These are phyloP conservation scores for Pleurotus cornucopiae DNA, from an alignment of 768 basidiomycete genomes.

Conservation along the genomic window DNA sequence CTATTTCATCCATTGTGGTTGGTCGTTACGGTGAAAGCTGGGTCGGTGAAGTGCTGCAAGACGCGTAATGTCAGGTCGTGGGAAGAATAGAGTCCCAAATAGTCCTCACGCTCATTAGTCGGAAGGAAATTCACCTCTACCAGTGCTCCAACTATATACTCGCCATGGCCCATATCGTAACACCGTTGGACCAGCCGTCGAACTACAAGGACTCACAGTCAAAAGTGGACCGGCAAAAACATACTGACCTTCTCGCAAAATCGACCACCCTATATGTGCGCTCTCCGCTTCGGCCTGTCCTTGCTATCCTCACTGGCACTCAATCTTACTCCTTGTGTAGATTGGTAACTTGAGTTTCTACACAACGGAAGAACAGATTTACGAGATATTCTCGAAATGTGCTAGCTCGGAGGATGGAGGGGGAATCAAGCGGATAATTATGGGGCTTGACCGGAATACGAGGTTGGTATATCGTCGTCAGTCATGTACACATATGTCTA, in stretches of 20 bases:
- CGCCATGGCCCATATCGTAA: conserved; percentile 81
- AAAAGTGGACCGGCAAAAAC: conserved; percentile 72
- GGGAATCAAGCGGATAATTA: conserved; percentile 90
- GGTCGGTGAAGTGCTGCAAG: not conserved
- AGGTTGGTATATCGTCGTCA: conserved; percentile 40
- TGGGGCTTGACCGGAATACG: conserved; percentile 90
- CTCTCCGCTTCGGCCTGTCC: conserved; percentile 16
- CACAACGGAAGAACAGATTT: conserved; percentile 95
- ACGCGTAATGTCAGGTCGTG: conserved; percentile 6
- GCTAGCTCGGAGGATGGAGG: conserved; percentile 82
- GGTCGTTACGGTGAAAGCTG: conserved; percentile 1
- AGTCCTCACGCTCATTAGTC: no score
- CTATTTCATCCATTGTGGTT: conserved; percentile 79
- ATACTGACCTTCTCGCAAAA: conserved; percentile 75
- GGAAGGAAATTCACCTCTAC: no score
- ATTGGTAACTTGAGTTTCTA: conserved; percentile 92
- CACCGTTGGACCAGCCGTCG: conserved; percentile 86
- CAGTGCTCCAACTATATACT: not conserved
- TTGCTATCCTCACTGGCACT: conserved; percentile 1
- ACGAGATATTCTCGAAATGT: conserved; percentile 89
- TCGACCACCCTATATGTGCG: conserved; percentile 91
- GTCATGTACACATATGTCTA: conserved; percentile 1
- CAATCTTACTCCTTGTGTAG: conserved; percentile 31
- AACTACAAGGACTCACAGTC: conserved; percentile 95
- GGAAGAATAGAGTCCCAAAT: not conserved